Evolutionary conservation across 2,329 filamentous ascomycete species (phyloP), one percentile per base, ranked within the genome.

Genomic region (Penicillium sp.): DNA sequence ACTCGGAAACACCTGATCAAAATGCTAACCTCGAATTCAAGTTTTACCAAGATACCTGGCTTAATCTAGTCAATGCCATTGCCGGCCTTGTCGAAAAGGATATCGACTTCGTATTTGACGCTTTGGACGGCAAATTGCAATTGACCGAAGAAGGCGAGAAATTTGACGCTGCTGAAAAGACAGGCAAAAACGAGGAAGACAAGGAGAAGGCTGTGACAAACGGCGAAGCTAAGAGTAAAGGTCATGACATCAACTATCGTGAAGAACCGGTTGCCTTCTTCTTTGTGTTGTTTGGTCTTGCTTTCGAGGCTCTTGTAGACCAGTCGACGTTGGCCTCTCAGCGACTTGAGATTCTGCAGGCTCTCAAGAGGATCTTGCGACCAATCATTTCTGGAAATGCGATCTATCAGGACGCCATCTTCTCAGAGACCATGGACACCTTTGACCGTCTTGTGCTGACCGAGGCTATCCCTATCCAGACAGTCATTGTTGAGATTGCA

Each of bases 251-350:
- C 78, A 98, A 98, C 75, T 99, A 99, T 73, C 90, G 95, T 50
- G 94, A 98, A 70, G 95, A 99, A 73, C 95, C 95, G 0, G 92
- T 98, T 1, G 95, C 95, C 0, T 99, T 99, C 82, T 99, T 99
- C 81, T 99, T 99, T 70, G 94, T 99, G 14, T 84, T 99, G 0
- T 99, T 98, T 68, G 95, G 95, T 11, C 88, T 99, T 58, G 92
- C 94, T 0, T 98, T 99, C 67, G 96, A 99, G 77, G 94, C 96
- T 18, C 84, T 99, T 22, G 94, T 94, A 7, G 92, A 91, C 6
- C 87, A 92, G 49, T 88, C 90, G 5, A 84, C 86, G 22, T 87
- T 90, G 66, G 82, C 88, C 11, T 82, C 92, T 64, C 92, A 96
- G 72, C 92, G 90, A 6, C 79, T 97, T 31, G 92, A 92, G 61